A percentile compares a stretch with the other conserved stretches of the same genome.
Evolutionary conservation across 768 basidiomycete species (phyloP).

Genomic region (Russula lepida): DNA sequence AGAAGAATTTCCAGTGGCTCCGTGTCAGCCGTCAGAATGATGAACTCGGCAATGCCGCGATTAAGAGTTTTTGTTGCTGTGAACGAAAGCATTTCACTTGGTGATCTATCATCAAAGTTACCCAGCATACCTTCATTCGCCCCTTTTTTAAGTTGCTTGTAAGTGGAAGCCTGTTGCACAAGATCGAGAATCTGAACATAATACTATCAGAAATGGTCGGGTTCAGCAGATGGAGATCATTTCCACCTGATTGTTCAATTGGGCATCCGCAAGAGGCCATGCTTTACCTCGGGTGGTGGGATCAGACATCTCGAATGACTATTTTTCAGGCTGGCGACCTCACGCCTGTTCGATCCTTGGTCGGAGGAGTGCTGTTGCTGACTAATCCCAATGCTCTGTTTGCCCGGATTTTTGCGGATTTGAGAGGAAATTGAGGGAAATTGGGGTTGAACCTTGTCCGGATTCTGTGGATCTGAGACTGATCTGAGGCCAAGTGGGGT

Average conservation of each 20-base stretch:
- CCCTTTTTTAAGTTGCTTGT: constrained; percentile 98
- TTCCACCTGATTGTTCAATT: constrained; percentile 80
- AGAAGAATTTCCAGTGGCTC: constrained; percentile 97
- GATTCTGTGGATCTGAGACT: too few relatives aligned
- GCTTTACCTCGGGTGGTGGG: constrained; percentile 56
- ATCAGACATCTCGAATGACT: constrained; percentile 46
- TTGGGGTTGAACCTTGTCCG: too few relatives aligned
- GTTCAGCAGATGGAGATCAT: constrained; percentile 1
- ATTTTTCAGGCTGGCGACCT: constrained; percentile 48
- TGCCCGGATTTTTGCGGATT: too few relatives aligned
- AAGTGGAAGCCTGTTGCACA: constrained; percentile 91
- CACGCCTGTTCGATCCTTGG: constrained; percentile 82
- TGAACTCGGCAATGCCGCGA: constrained; percentile 96
- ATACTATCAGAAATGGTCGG: not conserved
- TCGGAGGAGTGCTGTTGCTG: constrained; percentile 30
- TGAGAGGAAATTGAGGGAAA: too few relatives aligned
- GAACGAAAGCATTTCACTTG: not conserved
- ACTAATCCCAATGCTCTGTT: too few relatives aligned
- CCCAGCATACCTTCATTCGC: constrained; percentile 84
- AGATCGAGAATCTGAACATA: constrained; percentile 78
- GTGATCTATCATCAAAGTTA: not conserved
- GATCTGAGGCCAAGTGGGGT: too few relatives aligned
- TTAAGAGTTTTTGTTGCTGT: constrained; percentile 96
- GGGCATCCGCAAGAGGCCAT: constrained; percentile 79
- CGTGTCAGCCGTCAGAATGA: constrained; percentile 92